These are phyloP conservation scores for Salvia hispanica DNA, from an alignment of 257 asterid genomes.

Conservation along the genomic window DNA sequence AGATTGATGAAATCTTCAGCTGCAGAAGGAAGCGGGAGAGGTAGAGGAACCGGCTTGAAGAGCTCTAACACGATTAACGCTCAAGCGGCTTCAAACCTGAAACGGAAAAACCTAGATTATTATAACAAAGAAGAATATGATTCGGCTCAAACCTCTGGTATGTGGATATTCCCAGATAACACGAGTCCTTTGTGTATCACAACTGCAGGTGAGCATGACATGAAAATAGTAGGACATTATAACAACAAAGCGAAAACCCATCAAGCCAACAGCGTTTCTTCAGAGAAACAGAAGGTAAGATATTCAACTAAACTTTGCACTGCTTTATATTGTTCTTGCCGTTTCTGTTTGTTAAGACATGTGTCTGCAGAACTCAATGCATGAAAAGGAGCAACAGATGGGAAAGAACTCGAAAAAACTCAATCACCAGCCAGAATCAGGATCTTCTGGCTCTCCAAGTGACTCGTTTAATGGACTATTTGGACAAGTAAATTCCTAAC, in stretches of 20 bases:
- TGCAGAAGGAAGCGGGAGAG: conserved; percentile 40
- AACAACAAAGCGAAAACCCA: conserved; percentile 37
- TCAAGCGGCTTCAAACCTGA: conserved; percentile 40
- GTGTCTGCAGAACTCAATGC: conserved; percentile 34
- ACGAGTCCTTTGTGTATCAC: conserved; percentile 56
- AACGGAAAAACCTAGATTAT: conserved; percentile 39
- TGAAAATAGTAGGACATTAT: conserved; percentile 35
- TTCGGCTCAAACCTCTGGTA: conserved; percentile 49
- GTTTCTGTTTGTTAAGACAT: conserved; percentile 8
- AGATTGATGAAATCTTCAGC: conserved; percentile 30
- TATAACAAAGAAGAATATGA: conserved; percentile 44
- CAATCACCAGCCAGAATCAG: conserved; percentile 35
- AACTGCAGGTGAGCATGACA: conserved; percentile 60
- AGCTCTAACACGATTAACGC: conserved; percentile 35
- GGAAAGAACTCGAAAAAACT: conserved; percentile 34
- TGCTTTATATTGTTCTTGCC: background rate
- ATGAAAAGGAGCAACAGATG: conserved; percentile 35
- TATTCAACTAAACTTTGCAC: background rate
- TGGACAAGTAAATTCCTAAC: conserved; percentile 56
- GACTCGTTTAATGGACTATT: conserved; percentile 53
- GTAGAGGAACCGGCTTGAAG: conserved; percentile 39
- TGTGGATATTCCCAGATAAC: conserved; percentile 73
- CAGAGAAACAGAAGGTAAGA: conserved; percentile 50
- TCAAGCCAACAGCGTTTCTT: conserved; percentile 35
- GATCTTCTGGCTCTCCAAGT: conserved; percentile 49